phyloP scores from a whole-genome alignment of 2,329 filamentous ascomycete genomes.

The Sphaerulina populicola region DNA sequence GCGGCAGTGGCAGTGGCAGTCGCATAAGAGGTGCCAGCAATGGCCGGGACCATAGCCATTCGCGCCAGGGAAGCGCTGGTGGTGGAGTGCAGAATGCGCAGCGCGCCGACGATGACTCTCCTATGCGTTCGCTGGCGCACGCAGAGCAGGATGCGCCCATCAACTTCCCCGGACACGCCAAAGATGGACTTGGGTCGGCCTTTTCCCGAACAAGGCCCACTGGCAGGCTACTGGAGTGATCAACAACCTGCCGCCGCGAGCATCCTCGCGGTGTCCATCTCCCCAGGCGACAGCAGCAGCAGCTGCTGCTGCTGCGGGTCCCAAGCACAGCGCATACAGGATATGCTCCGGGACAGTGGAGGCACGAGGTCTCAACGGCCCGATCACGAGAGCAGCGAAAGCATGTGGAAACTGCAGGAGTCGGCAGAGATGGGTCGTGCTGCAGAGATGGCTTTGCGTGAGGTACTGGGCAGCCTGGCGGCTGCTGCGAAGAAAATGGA shows the following conservation, averaged over 20 bases:
- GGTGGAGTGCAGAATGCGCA: neutral
- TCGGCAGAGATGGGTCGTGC: conserved; percentile 72
- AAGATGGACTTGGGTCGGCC: conserved; percentile 9
- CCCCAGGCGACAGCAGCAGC: neutral
- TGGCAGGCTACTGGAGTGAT: conserved; percentile 76
- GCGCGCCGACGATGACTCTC: neutral
- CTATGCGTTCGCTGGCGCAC: neutral
- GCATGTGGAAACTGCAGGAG: conserved; percentile 43
- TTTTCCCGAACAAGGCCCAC: conserved; percentile 50
- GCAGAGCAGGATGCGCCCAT: conserved; percentile 19
- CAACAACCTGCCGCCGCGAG: conserved; percentile 54
- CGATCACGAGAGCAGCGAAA: conserved; percentile 57
- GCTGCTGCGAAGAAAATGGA: conserved; percentile 61
- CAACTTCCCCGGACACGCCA: conserved; percentile 14
- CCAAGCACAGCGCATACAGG: conserved; percentile 25
- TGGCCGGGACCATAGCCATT: conserved; percentile 1
- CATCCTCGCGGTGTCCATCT: conserved; percentile 22
- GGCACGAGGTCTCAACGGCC: conserved; percentile 25
- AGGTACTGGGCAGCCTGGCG: conserved; percentile 70
- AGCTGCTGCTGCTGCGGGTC: conserved; percentile 17
- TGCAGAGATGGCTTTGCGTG: conserved; percentile 73
- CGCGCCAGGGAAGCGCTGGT: conserved; percentile 3
- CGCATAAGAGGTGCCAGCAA: conserved; percentile 8
- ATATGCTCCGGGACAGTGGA: conserved; percentile 26
- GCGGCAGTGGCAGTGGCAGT: conserved; percentile 1